Conservation (phyloP, 2,329 filamentous ascomycete genomes). For the Monosporascus sp. region DNA sequence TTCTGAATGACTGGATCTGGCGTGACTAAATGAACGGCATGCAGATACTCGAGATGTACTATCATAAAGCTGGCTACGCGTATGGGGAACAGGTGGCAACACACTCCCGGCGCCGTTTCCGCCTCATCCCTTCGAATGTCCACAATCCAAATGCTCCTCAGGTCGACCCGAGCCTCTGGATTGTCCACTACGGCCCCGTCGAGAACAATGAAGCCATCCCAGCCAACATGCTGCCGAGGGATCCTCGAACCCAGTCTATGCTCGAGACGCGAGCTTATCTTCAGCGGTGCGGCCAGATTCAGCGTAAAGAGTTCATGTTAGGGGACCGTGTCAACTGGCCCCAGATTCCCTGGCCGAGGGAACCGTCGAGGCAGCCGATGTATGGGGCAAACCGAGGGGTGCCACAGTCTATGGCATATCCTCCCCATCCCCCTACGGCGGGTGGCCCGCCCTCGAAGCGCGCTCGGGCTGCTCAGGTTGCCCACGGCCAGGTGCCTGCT, state of each 20-base stretch:
- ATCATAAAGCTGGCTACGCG: conserved; percentile 75
- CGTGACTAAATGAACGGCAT: neutral
- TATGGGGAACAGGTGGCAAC: conserved; percentile 69
- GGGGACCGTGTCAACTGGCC: conserved; percentile 89
- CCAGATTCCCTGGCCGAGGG: conserved; percentile 64
- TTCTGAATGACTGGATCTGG: too few species aligned
- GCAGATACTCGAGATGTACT: conserved; percentile 82
- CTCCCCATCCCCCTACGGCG: conserved; percentile 39
- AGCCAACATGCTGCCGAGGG: conserved; percentile 58
- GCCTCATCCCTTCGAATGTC: conserved; percentile 67
- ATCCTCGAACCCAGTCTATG: conserved; percentile 54
- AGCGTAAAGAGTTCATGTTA: conserved; percentile 91
- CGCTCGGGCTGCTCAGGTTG: conserved; percentile 39
- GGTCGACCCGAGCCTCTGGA: conserved; percentile 78
- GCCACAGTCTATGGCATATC: conserved; percentile 59
- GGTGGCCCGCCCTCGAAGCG: conserved; percentile 53
- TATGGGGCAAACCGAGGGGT: conserved; percentile 44
- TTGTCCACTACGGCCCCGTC: conserved; percentile 81
- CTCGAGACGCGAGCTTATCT: conserved; percentile 60
- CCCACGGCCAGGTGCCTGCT: conserved; percentile 32
- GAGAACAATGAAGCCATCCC: conserved; percentile 71
- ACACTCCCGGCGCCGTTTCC: conserved; percentile 80
- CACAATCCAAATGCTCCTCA: conserved; percentile 64
- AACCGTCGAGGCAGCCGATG: conserved; percentile 46
- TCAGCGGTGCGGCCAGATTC: conserved; percentile 72